Evolutionary conservation across 176 grass and related monocot genomes (phyloP).

Genomic region (Tuctoria greenei): DNA sequence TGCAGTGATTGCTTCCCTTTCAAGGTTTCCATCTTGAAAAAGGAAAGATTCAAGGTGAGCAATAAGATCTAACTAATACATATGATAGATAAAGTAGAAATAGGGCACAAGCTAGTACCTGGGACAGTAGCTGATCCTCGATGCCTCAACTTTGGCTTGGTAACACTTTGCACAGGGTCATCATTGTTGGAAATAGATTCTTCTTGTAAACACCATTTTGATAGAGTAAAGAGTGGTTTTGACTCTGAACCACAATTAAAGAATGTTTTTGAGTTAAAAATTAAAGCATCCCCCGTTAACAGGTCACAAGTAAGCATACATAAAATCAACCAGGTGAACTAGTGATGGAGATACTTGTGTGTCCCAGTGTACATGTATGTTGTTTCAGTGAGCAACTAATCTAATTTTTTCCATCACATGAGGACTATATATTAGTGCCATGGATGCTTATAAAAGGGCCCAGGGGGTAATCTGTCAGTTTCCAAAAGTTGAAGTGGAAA

Average conservation of each 20-base stretch:
- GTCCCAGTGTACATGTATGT: neutral
- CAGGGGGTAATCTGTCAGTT: neutral
- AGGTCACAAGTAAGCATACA: neutral
- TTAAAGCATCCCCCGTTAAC: neutral
- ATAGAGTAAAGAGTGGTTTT: conserved; percentile 55
- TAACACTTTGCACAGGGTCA: conserved; percentile 17
- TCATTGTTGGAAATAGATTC: conserved; percentile 26
- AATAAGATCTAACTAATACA: conserved; percentile 21
- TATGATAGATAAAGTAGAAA: conserved; percentile 23
- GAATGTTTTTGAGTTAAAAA: conserved; percentile 2
- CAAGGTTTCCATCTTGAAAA: conserved; percentile 33
- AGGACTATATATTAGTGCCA: neutral
- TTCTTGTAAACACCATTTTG: conserved; percentile 63
- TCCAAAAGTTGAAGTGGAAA: neutral
- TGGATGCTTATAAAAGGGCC: neutral
- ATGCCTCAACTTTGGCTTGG: conserved; percentile 58
- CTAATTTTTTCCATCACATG: neutral
- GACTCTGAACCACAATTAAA: conserved; percentile 47
- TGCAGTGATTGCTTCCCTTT: conserved; percentile 30
- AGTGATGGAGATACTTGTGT: neutral
- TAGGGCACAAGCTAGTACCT: conserved; percentile 44
- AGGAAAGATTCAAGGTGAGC: conserved; percentile 9
- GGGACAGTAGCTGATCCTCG: conserved; percentile 37
- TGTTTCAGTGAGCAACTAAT: neutral
- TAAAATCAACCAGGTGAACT: neutral